Evolutionary conservation across 495 filamentous ascomycete genomes (phyloP), one percentile per base, ranked within the genome.

Genomic region (Daldinia caldariorum): DNA sequence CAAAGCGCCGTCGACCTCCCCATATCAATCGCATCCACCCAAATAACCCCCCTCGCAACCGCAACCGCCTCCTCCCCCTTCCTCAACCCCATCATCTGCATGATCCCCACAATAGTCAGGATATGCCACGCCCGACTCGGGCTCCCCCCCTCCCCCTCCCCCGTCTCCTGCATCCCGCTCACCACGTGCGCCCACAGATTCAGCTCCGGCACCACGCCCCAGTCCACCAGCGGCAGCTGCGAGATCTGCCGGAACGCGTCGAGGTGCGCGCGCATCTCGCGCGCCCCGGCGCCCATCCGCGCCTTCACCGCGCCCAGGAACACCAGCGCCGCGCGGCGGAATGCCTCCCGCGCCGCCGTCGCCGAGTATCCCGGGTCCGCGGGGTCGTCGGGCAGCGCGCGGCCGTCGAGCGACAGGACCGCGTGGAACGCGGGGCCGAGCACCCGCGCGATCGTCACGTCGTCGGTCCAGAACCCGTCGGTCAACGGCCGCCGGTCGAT

Each of bases 161-260:
- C 26, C 26, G 26, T 3, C 26, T 71, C 67, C n/a, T 67, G 63
- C 67, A 74, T 63, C 3, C 68, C 74, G 6, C 63, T 73, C 13
- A 64, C 55, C 1, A 73, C 50, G 14, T 71, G 71, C 9, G 74
- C 74, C 74, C 74, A 76, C 14, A 76, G 71, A n/a, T 71, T 76
- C 10, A 76, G 43, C 62, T 76, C 71, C 2, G 74, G 67, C 20
- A 76, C 71, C 7, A 70, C 13, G 31, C 58, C 43, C 74, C 71
- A 74, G 29, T 69, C 34, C 1, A 76, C 68, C 13, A 74, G 37
- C 1, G 74, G 74, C 6, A 76, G 50, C 43, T 68, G 65, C 20
- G 67, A 69, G 14, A 76, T 76, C 58, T 71, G 67, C 26, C 64
- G 32, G 37, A 76, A 76, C 6, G 71, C 74, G 8, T 72, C 67